Conservation (phyloP, 208 protist species). For the Crithidia thermophila region DNA sequence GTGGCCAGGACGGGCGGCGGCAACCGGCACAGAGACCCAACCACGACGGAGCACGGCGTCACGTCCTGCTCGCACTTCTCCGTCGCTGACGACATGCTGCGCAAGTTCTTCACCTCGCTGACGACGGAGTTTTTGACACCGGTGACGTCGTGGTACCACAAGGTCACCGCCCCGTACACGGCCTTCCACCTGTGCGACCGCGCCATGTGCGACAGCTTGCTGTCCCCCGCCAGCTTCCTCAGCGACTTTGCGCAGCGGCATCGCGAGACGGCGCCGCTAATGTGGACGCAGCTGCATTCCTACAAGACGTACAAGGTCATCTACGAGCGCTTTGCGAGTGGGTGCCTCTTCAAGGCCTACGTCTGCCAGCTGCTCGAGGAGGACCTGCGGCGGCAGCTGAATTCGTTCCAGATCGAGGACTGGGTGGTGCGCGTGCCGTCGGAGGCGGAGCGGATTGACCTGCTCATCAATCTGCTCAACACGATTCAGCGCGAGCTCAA, state of each 20-base stretch:
- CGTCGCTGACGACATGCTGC: constrained; percentile 81
- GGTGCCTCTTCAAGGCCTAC: constrained; percentile 66
- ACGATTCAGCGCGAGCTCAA: constrained; percentile 62
- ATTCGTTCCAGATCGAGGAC: constrained; percentile 54
- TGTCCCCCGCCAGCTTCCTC: constrained; percentile 72
- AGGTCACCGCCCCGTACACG: constrained; percentile 35
- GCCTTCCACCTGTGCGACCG: constrained; percentile 77
- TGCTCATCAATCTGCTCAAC: constrained; percentile 71
- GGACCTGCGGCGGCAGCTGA: constrained; percentile 49
- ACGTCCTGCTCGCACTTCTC: constrained; percentile 61
- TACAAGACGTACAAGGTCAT: constrained; percentile 81
- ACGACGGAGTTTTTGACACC: constrained; percentile 85
- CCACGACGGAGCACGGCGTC: constrained; percentile 10
- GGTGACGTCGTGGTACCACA: constrained; percentile 66
- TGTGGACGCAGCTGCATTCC: constrained; percentile 53
- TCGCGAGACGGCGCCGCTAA: constrained; percentile 56
- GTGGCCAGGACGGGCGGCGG: background rate
- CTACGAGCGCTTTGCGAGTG: constrained; percentile 79
- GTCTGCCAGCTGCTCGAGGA: constrained; percentile 62
- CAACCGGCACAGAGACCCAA: constrained; percentile 7
- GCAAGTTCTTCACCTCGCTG: constrained; percentile 87
- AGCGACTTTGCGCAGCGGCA: constrained; percentile 57
- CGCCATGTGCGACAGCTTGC: constrained; percentile 28
- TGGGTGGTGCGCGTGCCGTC: constrained; percentile 54
- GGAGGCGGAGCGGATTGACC: constrained; percentile 67